Conservation (phyloP, 495 filamentous ascomycete genomes). For the Podospora pseudopauciseta region DNA sequence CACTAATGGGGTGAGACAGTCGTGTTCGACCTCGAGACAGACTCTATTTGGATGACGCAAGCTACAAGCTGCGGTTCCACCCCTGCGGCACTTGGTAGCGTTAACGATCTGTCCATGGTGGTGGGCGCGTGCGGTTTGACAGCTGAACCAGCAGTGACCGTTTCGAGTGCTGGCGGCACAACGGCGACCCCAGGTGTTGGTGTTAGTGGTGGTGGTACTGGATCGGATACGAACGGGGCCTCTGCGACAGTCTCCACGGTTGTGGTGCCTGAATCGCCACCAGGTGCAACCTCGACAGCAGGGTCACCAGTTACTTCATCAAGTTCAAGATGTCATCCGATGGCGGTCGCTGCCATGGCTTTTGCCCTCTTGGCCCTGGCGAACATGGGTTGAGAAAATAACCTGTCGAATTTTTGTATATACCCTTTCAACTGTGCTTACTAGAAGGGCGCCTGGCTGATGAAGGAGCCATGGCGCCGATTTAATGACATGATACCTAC, state of each 20-base stretch:
- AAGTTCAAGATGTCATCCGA: background rate
- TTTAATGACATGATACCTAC: background rate
- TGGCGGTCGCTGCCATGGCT: background rate
- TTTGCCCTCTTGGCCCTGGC: background rate
- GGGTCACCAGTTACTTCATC: background rate
- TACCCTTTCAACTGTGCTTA: background rate
- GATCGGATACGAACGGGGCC: background rate
- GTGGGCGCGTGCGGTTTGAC: constrained; percentile 24
- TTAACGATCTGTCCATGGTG: constrained; percentile 20
- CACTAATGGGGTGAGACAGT: constrained; percentile 24
- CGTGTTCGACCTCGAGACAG: constrained; percentile 46
- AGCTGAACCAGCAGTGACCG: constrained; percentile 1
- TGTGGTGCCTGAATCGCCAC: background rate
- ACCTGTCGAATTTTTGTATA: background rate
- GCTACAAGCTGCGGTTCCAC: constrained; percentile 45
- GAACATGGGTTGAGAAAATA: background rate
- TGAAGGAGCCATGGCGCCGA: background rate
- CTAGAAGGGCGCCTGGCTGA: background rate
- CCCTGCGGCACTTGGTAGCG: constrained; percentile 30
- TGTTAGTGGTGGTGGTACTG: background rate
- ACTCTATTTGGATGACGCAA: constrained; percentile 44
- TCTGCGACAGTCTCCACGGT: background rate
- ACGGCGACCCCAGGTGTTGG: constrained; percentile 11
- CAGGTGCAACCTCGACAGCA: background rate
- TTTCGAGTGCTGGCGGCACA: constrained; percentile 8